These are phyloP conservation scores for Penium margaritaceum DNA, from an alignment of 139 green algal species.

Conservation along the genomic window DNA sequence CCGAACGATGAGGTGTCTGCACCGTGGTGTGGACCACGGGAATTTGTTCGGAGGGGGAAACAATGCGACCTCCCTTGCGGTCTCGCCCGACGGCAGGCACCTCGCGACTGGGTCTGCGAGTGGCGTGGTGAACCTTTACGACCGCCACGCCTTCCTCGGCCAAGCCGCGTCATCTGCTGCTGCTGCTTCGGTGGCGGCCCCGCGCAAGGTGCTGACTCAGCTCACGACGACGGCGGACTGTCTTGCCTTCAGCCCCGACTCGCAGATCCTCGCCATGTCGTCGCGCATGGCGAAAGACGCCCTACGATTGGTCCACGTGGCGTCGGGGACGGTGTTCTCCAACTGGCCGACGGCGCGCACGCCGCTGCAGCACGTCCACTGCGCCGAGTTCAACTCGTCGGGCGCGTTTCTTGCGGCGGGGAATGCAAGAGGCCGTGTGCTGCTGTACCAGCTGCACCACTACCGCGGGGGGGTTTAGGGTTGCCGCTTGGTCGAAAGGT, in stretches of 20 bases:
- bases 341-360: constrained; percentile 83
- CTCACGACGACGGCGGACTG: constrained; percentile 75
- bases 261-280: constrained; percentile 60
- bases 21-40: constrained; percentile 65
- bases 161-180: neutral
- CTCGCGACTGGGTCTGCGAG: constrained; percentile 59
- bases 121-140: constrained; percentile 84
- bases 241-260: constrained; percentile 73
- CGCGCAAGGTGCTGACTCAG: constrained; percentile 56
- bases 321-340: constrained; percentile 69
- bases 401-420: constrained; percentile 76
- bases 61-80: constrained; percentile 52
- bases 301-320: constrained; percentile 80
- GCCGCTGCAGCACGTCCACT: constrained; percentile 80
- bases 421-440: constrained; percentile 74
- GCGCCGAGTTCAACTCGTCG: constrained; percentile 68
- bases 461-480: too few species aligned
- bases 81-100: constrained; percentile 54
- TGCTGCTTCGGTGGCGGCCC: neutral
- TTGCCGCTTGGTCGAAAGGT: too few species aligned
- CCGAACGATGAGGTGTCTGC: constrained; percentile 68
- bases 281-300: constrained; percentile 75
- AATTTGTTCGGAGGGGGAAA: too few species aligned
- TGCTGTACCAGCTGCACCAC: constrained; percentile 87
- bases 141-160: constrained; percentile 8